Evolutionary conservation across 768 basidiomycete genomes (phyloP).

Genomic region (Agaricus subrufescens): DNA sequence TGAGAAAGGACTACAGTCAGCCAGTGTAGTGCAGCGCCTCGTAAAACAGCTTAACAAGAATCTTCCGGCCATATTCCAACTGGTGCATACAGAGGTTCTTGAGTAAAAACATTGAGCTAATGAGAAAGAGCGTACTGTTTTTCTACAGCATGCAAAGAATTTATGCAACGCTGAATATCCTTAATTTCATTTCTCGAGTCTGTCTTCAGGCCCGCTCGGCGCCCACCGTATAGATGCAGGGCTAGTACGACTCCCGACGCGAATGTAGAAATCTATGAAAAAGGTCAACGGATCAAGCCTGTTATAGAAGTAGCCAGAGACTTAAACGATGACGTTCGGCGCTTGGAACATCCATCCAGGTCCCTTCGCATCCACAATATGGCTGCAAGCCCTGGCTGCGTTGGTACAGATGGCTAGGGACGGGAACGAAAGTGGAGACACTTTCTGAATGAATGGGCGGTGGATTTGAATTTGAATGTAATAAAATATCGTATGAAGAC

Average conservation of each 20-base stretch:
- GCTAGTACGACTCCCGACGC: slow-evolving; percentile 45
- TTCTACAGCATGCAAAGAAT: slow-evolving; percentile 36
- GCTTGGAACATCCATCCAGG: slow-evolving; percentile 24
- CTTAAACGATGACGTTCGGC: slow-evolving; percentile 27
- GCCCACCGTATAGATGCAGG: slow-evolving; percentile 51
- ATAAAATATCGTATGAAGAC: slow-evolving; percentile 39
- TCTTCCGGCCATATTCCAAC: slow-evolving; percentile 36
- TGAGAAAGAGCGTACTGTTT: slow-evolving; percentile 19
- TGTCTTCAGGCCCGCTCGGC: slow-evolving; percentile 28
- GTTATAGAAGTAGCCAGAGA: not conserved
- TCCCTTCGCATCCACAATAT: slow-evolving; percentile 55
- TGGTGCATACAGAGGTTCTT: not conserved
- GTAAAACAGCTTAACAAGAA: slow-evolving; percentile 22
- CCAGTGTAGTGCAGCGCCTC: too few relatives aligned
- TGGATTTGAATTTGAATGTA: slow-evolving; percentile 63
- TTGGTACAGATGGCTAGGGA: slow-evolving; percentile 67
- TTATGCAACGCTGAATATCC: slow-evolving; percentile 50
- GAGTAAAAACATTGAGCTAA: not conserved
- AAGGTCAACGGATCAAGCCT: not conserved
- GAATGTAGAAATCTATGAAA: slow-evolving; percentile 27
- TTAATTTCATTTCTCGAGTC: slow-evolving; percentile 40
- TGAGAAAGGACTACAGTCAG: too few relatives aligned
- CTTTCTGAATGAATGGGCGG: slow-evolving; percentile 57
- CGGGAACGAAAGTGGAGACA: slow-evolving; percentile 38
- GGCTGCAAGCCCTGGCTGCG: slow-evolving; percentile 68